Conservation (phyloP, 139 green algal species). For the Zygnema circumcarinatum region DNA sequence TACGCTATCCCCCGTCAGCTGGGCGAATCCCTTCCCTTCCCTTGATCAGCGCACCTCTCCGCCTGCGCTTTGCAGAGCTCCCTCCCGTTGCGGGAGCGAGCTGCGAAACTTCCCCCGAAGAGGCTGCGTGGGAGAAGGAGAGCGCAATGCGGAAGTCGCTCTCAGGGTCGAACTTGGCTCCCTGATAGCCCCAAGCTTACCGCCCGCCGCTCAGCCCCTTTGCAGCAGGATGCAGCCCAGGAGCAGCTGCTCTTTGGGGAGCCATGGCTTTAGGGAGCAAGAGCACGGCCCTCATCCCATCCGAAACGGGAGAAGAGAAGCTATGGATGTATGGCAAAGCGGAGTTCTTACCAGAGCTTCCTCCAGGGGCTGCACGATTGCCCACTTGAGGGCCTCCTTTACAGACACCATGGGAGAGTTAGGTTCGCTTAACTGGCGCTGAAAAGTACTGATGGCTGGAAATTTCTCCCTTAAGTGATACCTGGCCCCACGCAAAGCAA, state of each 20-base stretch:
- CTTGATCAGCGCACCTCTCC: background rate
- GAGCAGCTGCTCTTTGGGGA: background rate
- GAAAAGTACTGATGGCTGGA: background rate
- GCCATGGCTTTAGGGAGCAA: background rate
- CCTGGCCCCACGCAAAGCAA: background rate
- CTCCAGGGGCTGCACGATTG: background rate
- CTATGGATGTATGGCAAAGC: background rate
- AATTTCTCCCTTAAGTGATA: background rate
- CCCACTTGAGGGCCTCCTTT: slow-evolving; percentile 27
- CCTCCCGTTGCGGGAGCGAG: background rate
- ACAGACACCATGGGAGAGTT: slow-evolving; percentile 1
- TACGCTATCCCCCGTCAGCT: too few species aligned
- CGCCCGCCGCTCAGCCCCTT: background rate
- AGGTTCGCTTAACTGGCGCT: background rate
- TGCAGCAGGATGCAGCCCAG: background rate
- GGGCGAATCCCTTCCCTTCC: too few species aligned
- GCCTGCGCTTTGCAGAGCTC: background rate
- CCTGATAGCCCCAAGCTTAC: background rate
- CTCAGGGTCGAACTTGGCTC: background rate
- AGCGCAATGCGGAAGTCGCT: slow-evolving; percentile 18
- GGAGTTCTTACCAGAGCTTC: background rate
- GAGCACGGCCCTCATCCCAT: background rate
- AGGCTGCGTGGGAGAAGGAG: background rate
- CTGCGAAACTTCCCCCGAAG: background rate
- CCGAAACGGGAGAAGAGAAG: background rate